A percentile compares a stretch with the other conserved stretches of the same genome.
These are phyloP conservation scores for Dendrobium huoshanense DNA, from an alignment of 106 monocot species.

Conservation along the genomic window DNA sequence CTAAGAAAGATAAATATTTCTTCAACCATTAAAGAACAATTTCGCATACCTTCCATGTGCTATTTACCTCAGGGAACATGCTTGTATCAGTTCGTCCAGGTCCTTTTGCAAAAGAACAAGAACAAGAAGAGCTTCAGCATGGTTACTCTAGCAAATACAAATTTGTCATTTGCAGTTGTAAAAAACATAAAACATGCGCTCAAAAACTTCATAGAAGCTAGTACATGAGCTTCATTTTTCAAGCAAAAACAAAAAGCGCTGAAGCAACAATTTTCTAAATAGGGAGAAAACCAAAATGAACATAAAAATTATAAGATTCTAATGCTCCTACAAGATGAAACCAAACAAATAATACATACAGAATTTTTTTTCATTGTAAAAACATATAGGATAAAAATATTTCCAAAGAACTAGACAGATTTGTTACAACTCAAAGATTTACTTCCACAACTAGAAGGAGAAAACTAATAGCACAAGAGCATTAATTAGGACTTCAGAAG, in stretches of 20 bases:
- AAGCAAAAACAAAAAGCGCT: no score
- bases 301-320: neutral
- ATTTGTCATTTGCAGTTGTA: neutral
- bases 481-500: no score
- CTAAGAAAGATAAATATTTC: neutral
- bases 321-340: neutral
- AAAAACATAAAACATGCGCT: neutral
- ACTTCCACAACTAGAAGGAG: no score
- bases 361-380: no score
- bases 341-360: neutral
- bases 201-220: neutral
- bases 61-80: constrained; percentile 71
- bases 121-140: constrained; percentile 1
- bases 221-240: neutral
- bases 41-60: constrained; percentile 69
- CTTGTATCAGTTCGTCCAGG: constrained; percentile 27
- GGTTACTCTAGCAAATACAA: neutral
- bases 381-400: no score
- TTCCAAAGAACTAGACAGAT: no score
- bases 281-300: neutral
- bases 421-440: no score
- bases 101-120: constrained; percentile 25
- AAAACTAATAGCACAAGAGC: no score
- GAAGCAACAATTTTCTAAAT: neutral
- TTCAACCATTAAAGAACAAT: neutral